phyloP scores from a whole-genome alignment of 2,329 filamentous ascomycete genomes.

The Pseudocercospora musae region DNA sequence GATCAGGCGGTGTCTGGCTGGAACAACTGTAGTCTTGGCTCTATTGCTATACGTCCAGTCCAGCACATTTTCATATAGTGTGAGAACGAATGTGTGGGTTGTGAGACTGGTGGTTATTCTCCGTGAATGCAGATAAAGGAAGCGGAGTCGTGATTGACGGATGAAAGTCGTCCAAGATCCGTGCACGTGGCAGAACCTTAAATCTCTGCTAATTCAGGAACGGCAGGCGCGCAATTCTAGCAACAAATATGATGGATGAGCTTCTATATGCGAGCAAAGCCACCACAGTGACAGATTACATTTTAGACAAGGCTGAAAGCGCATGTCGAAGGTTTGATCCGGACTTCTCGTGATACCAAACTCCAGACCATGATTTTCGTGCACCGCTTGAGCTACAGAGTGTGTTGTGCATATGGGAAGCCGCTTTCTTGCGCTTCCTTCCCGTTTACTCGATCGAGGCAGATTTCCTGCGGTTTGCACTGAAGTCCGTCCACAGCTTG shows the following conservation, averaged over 20 bases:
- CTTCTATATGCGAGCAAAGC: neutral
- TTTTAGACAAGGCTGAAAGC: neutral
- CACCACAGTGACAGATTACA: neutral
- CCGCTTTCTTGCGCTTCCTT: too few species aligned
- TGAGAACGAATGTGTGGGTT: neutral
- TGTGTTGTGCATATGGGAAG: too few species aligned
- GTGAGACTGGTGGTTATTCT: neutral
- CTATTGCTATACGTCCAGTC: neutral
- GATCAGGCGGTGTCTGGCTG: neutral
- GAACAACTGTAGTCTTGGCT: neutral
- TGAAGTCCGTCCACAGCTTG: too few species aligned
- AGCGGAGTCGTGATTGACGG: neutral
- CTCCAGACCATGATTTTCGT: too few species aligned
- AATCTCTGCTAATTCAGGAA: neutral
- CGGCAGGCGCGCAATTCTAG: neutral
- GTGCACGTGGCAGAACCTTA: neutral
- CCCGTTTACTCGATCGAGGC: too few species aligned
- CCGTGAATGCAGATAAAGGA: constrained; percentile 1
- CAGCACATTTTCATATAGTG: neutral
- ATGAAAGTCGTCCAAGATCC: neutral
- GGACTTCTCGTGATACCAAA: too few species aligned
- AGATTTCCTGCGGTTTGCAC: too few species aligned
- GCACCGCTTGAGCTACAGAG: too few species aligned
- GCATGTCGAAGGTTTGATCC: neutral
- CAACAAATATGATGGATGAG: neutral